These are phyloP conservation scores for Solanum hybrid DNA, from an alignment of 305 asterid species.

Conservation along the genomic window DNA sequence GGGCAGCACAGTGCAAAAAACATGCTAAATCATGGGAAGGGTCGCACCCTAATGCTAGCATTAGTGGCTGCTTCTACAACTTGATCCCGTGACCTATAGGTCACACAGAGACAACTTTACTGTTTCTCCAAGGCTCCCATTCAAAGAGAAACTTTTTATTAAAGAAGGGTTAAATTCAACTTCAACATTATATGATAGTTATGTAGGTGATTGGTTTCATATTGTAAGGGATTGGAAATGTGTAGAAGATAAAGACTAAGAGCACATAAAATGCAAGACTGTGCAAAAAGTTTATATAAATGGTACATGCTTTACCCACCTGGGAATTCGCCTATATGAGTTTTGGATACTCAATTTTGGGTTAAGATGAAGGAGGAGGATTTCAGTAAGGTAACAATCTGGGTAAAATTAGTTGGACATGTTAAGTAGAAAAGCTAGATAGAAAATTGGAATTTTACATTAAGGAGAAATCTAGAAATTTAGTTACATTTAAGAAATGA, in stretches of 20 bases:
- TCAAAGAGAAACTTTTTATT: background rate
- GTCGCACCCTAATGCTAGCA: background rate
- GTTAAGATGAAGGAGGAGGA: background rate
- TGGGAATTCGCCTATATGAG: background rate
- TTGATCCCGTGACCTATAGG: background rate
- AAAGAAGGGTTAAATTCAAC: background rate
- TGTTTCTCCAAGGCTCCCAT: background rate
- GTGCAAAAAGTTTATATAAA: background rate
- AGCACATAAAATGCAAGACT: background rate
- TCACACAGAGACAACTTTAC: background rate
- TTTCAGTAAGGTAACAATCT: background rate
- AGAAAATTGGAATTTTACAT: background rate
- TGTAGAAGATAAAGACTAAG: background rate
- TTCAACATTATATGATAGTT: background rate
- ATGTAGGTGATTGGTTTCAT: background rate
- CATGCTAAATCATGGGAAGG: background rate
- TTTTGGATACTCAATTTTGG: background rate
- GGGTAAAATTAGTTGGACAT: background rate
- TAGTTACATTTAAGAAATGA: background rate
- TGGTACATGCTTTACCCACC: background rate
- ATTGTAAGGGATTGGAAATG: background rate
- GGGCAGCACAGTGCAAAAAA: background rate
- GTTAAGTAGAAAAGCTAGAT: background rate
- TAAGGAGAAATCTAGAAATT: background rate
- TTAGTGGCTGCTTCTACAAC: background rate